These are phyloP conservation scores for Colletotrichum sp. DNA, from an alignment of 2,329 filamentous ascomycete species.

Conservation along the genomic window DNA sequence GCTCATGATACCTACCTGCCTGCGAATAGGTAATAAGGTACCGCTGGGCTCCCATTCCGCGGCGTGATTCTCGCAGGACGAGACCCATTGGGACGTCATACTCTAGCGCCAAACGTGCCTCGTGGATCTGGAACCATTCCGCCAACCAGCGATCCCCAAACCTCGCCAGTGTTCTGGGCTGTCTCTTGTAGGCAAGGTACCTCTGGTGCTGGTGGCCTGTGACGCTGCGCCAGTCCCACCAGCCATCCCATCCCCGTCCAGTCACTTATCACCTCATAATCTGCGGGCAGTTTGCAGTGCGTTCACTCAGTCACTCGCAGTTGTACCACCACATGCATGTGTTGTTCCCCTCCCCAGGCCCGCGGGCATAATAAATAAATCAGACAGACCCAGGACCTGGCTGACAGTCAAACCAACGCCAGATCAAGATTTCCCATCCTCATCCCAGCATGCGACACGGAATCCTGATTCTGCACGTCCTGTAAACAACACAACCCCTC, in stretches of 20 bases:
- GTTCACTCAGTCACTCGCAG: background rate
- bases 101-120: constrained; percentile 15
- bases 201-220: background rate
- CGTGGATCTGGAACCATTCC: constrained; percentile 6
- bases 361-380: background rate
- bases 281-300: background rate
- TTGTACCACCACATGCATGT: background rate
- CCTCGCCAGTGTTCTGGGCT: background rate
- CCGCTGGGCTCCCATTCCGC: background rate
- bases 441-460: constrained; percentile 5
- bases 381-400: background rate
- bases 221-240: background rate
- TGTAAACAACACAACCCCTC: background rate
- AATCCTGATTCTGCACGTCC: background rate
- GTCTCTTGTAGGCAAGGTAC: background rate
- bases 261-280: constrained; percentile 10
- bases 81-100: constrained; percentile 14
- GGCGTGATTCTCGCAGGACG: background rate
- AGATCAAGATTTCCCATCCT: background rate
- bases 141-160: constrained; percentile 1
- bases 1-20: background rate
- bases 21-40: background rate
- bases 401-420: background rate
- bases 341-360: background rate
- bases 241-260: constrained; percentile 11